Percentiles rank a stretch among this genome's conserved stretches.
Evolutionary conservation across 352 stramenopile species (phyloP).

Genomic region (Blastocystis hominis): DNA sequence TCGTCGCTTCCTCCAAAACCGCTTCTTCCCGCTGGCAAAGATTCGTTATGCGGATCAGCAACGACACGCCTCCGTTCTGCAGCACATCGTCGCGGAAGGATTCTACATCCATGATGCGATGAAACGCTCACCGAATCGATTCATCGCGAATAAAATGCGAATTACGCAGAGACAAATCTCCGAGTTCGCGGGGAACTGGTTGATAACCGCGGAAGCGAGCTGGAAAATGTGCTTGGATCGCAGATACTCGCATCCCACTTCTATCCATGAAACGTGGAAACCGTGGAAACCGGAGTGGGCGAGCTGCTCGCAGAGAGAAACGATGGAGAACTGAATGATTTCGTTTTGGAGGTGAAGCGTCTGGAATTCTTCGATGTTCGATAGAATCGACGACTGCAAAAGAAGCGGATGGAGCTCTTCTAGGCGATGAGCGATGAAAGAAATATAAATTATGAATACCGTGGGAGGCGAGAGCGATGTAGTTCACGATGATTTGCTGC

Average conservation of each 20-base stretch:
- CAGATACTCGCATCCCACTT: not conserved
- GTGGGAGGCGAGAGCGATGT: not conserved
- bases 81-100: not conserved
- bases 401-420: not conserved
- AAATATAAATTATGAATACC: not conserved
- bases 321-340: not conserved
- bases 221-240: conserved; percentile 1
- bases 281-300: not conserved
- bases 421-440: not conserved
- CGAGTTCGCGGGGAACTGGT: not conserved
- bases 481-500: conserved; percentile 17
- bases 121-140: not conserved
- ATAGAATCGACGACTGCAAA: not conserved
- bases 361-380: not conserved
- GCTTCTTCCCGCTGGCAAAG: not conserved
- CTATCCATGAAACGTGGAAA: not conserved
- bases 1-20: not conserved
- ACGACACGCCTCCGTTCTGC: not conserved
- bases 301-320: not conserved
- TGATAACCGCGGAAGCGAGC: not conserved
- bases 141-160: conserved; percentile 1
- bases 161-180: not conserved
- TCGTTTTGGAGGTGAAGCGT: not conserved
- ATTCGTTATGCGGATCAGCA: not conserved
- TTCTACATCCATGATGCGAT: not conserved